Evolutionary conservation across 225 moss, liverwort and hornwort genomes (phyloP).

Genomic region (Polytrichum commune): DNA sequence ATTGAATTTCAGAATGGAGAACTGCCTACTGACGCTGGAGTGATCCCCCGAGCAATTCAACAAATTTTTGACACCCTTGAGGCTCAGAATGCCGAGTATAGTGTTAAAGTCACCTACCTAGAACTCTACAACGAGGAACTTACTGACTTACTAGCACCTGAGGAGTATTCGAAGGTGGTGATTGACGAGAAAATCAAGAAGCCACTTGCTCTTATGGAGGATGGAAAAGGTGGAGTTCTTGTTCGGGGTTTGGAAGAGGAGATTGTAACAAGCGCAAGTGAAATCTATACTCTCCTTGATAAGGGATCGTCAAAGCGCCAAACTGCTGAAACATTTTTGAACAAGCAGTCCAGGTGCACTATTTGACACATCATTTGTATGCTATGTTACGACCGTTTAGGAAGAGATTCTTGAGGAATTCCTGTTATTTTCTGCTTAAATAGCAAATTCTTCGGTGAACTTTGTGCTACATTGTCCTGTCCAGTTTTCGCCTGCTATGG

Average conservation of each 20-base stretch:
- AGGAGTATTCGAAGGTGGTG: constrained; percentile 82
- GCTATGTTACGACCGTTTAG: not conserved
- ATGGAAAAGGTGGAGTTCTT: constrained; percentile 95
- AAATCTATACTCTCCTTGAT: constrained; percentile 87
- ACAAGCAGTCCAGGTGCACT: constrained; percentile 85
- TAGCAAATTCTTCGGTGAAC: no score
- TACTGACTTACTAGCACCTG: constrained; percentile 89
- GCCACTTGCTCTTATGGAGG: constrained; percentile 93
- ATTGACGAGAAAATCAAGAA: constrained; percentile 92
- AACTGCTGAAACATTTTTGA: constrained; percentile 85
- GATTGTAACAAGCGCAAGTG: constrained; percentile 87
- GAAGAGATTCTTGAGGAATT: no score
- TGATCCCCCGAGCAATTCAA: constrained; percentile 90
- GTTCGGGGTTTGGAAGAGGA: constrained; percentile 98
- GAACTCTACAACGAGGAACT: constrained; percentile 97
- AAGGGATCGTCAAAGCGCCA: constrained; percentile 93
- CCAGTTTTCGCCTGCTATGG: no score
- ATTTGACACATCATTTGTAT: not conserved
- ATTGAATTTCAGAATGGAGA: constrained; percentile 55
- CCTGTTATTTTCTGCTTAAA: no score
- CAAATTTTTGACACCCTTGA: constrained; percentile 97
- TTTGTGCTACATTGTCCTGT: no score
- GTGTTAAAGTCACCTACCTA: constrained; percentile 90
- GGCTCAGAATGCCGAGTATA: constrained; percentile 89
- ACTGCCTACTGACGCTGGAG: constrained; percentile 76